A percentile compares a stretch with the other conserved stretches of the same genome.
These are phyloP conservation scores for Phytophthora agathidicida DNA, from an alignment of 352 stramenopile genomes.

Conservation along the genomic window DNA sequence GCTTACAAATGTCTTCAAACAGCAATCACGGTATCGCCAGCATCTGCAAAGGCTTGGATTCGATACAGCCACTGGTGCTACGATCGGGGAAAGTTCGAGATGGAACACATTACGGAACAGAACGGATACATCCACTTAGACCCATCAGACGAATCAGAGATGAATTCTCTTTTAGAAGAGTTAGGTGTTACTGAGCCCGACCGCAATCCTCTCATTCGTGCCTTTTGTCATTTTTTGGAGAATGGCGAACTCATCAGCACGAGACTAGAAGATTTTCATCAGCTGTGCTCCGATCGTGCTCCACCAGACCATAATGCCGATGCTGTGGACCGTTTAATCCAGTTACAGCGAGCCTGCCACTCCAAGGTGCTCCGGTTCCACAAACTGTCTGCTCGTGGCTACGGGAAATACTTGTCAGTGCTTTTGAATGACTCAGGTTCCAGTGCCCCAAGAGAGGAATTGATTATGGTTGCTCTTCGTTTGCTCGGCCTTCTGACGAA, in stretches of 20 bases:
- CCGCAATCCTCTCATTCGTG: conserved; percentile 39
- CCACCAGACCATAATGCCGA: conserved; percentile 1
- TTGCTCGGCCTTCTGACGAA: conserved; percentile 70
- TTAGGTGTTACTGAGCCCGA: conserved; percentile 38
- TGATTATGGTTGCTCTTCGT: conserved; percentile 61
- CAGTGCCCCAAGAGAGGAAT: conserved; percentile 28
- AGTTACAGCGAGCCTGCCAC: conserved; percentile 43
- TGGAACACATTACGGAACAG: conserved; percentile 49
- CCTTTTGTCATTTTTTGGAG: conserved; percentile 63
- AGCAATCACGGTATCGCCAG: conserved; percentile 43
- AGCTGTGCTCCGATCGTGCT: conserved; percentile 31
- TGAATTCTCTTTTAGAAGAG: conserved; percentile 50
- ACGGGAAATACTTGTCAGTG: conserved; percentile 43
- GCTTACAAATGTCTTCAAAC: conserved; percentile 37
- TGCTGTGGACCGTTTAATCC: conserved; percentile 34
- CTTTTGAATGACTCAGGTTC: conserved; percentile 8
- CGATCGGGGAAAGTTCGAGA: conserved; percentile 43
- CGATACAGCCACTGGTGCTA: conserved; percentile 82
- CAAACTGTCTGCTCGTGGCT: conserved; percentile 45
- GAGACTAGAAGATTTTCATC: conserved; percentile 44
- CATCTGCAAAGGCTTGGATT: conserved; percentile 57
- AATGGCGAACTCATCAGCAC: conserved; percentile 46
- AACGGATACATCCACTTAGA: conserved; percentile 61
- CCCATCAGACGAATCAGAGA: conserved; percentile 41
- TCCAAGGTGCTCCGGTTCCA: conserved; percentile 45